Conservation (phyloP, 352 stramenopile genomes). For the Pythium scleroteichum region DNA sequence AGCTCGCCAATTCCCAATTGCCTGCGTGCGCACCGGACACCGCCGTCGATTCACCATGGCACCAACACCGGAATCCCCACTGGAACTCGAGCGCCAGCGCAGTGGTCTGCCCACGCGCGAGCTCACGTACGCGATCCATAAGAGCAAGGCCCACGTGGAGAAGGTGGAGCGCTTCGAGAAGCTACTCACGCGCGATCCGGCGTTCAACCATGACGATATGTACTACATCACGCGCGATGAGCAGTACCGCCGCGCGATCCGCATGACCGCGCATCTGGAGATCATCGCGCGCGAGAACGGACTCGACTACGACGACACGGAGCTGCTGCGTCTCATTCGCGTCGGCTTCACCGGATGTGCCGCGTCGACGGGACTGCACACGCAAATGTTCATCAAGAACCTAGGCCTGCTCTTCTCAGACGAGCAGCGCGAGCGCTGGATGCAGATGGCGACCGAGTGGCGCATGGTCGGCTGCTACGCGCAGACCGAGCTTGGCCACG, state of each 20-base stretch:
- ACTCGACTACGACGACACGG: slow-evolving; percentile 57
- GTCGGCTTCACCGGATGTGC: slow-evolving; percentile 57
- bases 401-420: slow-evolving; percentile 61
- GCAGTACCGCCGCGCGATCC: slow-evolving; percentile 56
- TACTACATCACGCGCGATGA: slow-evolving; percentile 69
- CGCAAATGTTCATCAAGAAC: slow-evolving; percentile 76
- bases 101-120: slow-evolving; percentile 52
- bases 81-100: slow-evolving; percentile 39
- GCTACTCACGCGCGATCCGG: slow-evolving; percentile 54
- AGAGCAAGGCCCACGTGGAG: slow-evolving; percentile 51
- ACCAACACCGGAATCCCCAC: slow-evolving; percentile 2
- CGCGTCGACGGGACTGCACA: slow-evolving; percentile 61
- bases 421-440: slow-evolving; percentile 69
- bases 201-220: slow-evolving; percentile 62
- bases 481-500: slow-evolving; percentile 90
- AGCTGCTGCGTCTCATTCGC: slow-evolving; percentile 54
- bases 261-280: slow-evolving; percentile 60
- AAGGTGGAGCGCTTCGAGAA: slow-evolving; percentile 56
- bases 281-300: slow-evolving; percentile 51
- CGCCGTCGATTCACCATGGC: no score
- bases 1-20: slow-evolving; percentile 6
- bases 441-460: slow-evolving; percentile 65
- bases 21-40: background rate
- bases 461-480: slow-evolving; percentile 84
- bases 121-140: slow-evolving; percentile 64